A percentile compares a stretch with the other conserved stretches of the same genome.
phyloP scores from a whole-genome alignment of 2,329 filamentous ascomycete species.

The Ceratocystis variospora region DNA sequence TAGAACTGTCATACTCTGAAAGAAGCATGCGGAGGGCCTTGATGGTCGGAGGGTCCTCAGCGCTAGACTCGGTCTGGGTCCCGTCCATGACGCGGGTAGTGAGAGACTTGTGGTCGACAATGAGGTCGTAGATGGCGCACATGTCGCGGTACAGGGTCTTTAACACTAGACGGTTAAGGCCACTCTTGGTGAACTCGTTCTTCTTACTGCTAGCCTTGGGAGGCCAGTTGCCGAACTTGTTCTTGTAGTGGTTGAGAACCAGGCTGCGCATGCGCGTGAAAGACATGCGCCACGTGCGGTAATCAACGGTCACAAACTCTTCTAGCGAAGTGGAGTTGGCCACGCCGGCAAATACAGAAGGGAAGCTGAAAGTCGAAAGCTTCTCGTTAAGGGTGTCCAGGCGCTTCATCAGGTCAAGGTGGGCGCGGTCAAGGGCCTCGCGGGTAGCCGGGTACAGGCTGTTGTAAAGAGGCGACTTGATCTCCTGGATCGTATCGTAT shows the following conservation, averaged over 20 bases:
- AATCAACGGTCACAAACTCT: constrained; percentile 66
- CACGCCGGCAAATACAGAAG: constrained; percentile 73
- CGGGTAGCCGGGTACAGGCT: constrained; percentile 58
- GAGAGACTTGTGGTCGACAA: constrained; percentile 65
- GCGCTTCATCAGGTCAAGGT: constrained; percentile 63
- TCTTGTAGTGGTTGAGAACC: constrained; percentile 51
- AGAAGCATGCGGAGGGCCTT: constrained; percentile 66
- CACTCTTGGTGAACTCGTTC: constrained; percentile 73
- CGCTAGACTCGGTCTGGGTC: constrained; percentile 28
- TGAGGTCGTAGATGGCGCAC: constrained; percentile 71
- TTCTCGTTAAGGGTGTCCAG: constrained; percentile 56
- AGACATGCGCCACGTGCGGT: constrained; percentile 66
- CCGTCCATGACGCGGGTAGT: constrained; percentile 63
- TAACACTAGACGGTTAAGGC: constrained; percentile 72
- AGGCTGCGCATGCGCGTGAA: constrained; percentile 66
- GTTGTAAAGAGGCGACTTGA: constrained; percentile 55
- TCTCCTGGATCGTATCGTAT: constrained; percentile 54
- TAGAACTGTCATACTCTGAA: constrained; percentile 77
- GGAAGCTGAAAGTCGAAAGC: constrained; percentile 82
- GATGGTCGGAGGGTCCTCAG: constrained; percentile 45
- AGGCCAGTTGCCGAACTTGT: constrained; percentile 58
- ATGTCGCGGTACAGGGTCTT: constrained; percentile 75
- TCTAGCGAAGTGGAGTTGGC: constrained; percentile 67
- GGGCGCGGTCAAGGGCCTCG: constrained; percentile 68
- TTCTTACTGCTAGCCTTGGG: constrained; percentile 86